phyloP scores from a whole-genome alignment of 305 asterid species.

The Petunia hybrid region DNA sequence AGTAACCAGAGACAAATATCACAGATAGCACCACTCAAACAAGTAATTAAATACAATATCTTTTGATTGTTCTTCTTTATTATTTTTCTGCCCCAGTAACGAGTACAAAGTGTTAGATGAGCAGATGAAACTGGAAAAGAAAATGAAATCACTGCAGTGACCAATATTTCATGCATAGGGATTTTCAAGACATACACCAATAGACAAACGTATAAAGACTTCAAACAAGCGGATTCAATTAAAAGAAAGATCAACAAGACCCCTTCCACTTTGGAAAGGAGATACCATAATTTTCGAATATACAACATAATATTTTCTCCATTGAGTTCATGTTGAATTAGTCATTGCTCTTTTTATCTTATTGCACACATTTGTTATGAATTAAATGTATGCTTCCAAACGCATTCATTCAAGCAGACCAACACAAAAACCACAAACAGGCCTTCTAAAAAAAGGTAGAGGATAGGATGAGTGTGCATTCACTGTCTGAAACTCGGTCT shows the following conservation, averaged over 20 bases:
- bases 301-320: no score
- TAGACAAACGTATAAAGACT: not conserved
- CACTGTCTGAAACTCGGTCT: not conserved
- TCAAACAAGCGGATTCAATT: not conserved
- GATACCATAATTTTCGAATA: no score
- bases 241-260: not conserved
- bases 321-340: not conserved
- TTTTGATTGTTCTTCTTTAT: not conserved
- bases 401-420: constrained; percentile 10
- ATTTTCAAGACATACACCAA: constrained; percentile 18
- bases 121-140: not conserved
- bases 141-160: not conserved
- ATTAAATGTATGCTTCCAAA: not conserved
- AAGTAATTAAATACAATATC: not conserved
- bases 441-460: not conserved
- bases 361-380: not conserved
- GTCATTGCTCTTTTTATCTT: not conserved
- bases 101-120: not conserved
- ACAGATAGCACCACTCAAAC: constrained; percentile 17
- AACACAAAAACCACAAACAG: not conserved
- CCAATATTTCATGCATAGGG: not conserved
- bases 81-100: not conserved
- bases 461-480: not conserved
- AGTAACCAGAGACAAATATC: not conserved
- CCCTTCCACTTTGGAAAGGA: no score